A percentile compares a stretch with the other conserved stretches of the same genome.
These are phyloP conservation scores for Boletus vermiculosoides DNA, from an alignment of 768 basidiomycete species.

Conservation along the genomic window DNA sequence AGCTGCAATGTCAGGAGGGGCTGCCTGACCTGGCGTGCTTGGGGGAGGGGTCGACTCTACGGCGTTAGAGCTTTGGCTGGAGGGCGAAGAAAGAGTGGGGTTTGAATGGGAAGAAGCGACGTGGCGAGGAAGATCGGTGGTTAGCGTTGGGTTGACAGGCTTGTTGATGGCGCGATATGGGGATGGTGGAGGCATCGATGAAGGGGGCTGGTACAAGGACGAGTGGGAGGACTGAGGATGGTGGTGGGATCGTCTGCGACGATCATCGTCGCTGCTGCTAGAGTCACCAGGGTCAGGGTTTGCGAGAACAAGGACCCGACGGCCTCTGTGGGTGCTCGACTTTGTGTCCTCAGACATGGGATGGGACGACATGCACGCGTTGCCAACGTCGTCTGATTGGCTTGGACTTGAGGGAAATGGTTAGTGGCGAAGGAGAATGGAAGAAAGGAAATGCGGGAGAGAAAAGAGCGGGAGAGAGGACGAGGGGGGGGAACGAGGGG, in stretches of 20 bases:
- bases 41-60: conserved; percentile 73
- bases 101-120: conserved; percentile 42
- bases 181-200: conserved; percentile 25
- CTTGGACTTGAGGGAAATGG: not conserved
- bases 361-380: conserved; percentile 33
- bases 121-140: conserved; percentile 37
- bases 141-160: conserved; percentile 31
- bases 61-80: conserved; percentile 59
- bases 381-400: conserved; percentile 27
- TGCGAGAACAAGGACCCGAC: conserved; percentile 53
- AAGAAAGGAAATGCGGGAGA: not conserved
- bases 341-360: conserved; percentile 64
- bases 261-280: conserved; percentile 41
- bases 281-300: conserved; percentile 58
- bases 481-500: not conserved
- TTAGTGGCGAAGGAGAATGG: not conserved
- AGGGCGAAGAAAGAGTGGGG: conserved; percentile 67
- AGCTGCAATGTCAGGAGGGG: conserved; percentile 42
- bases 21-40: conserved; percentile 55
- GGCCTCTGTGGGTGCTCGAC: conserved; percentile 34
- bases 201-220: conserved; percentile 23
- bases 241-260: conserved; percentile 9
- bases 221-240: conserved; percentile 27
- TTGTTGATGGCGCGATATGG: conserved; percentile 20
- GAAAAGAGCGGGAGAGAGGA: not conserved